Evolutionary conservation across 2,329 filamentous ascomycete genomes (phyloP).

Genomic region (Plenodomus biglobosus): DNA sequence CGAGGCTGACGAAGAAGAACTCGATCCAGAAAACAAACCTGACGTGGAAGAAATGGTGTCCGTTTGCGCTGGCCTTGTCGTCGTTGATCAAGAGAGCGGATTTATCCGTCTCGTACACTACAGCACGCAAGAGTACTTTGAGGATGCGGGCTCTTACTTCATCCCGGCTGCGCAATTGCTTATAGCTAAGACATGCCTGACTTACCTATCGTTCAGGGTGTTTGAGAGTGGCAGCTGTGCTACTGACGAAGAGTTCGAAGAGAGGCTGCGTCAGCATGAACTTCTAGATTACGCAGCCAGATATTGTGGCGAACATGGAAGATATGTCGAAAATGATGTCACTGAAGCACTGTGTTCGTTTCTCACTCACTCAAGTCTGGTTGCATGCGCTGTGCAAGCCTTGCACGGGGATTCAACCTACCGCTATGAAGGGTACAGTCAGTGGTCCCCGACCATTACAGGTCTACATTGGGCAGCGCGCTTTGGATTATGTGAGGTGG

Average conservation of each 20-base stretch:
- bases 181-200: conserved; percentile 29
- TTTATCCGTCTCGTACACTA: conserved; percentile 32
- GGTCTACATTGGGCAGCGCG: not conserved
- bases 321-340: conserved; percentile 6
- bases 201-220: conserved; percentile 30
- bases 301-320: conserved; percentile 28
- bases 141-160: conserved; percentile 24
- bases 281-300: conserved; percentile 35
- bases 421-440: conserved; percentile 2
- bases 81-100: conserved; percentile 25
- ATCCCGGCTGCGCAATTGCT: conserved; percentile 25
- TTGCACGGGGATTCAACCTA: not conserved
- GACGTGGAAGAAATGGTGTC: conserved; percentile 16
- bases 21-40: conserved; percentile 11
- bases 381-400: conserved; percentile 8
- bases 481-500: conserved; percentile 1
- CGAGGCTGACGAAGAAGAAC: conserved; percentile 2
- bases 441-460: not conserved
- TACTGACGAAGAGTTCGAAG: conserved; percentile 13
- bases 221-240: conserved; percentile 20
- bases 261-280: conserved; percentile 14
- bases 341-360: conserved; percentile 2
- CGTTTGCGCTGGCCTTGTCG: conserved; percentile 20
- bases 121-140: conserved; percentile 28
- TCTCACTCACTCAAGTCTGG: not conserved